Evolutionary conservation across 73 alveolate genomes (phyloP).

Genomic region (Tetrahymena thermophila): DNA sequence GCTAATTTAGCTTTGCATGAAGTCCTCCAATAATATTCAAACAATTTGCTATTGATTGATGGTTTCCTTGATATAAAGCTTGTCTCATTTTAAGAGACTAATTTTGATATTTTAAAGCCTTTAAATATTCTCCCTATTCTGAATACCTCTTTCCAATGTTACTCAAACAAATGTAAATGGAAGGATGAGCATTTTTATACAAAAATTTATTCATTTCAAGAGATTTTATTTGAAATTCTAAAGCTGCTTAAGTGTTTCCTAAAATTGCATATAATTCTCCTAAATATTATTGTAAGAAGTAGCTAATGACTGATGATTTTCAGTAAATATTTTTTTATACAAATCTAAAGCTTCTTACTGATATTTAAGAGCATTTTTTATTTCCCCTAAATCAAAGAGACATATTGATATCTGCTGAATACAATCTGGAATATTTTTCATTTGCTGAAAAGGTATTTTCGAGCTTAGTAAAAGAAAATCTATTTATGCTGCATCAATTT

Average conservation of each 20-base stretch:
- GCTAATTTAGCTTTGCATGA: neutral
- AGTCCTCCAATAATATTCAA: neutral
- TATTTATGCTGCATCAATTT: neutral
- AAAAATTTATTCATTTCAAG: neutral
- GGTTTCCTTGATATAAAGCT: neutral
- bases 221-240: neutral
- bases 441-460: neutral
- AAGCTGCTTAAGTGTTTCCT: neutral
- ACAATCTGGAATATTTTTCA: neutral
- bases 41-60: neutral
- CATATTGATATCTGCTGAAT: neutral
- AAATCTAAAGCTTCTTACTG: neutral
- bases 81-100: neutral
- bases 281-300: neutral
- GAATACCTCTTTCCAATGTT: neutral
- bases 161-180: neutral
- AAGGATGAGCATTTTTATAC: neutral
- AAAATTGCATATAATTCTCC: neutral
- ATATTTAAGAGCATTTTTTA: neutral
- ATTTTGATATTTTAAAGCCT: neutral
- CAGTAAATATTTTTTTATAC: neutral
- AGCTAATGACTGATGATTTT: neutral
- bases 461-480: neutral
- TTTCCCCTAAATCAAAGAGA: neutral
- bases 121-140: neutral